Conservation (phyloP, 73 alveolate genomes). For the Effrenium voratum region DNA sequence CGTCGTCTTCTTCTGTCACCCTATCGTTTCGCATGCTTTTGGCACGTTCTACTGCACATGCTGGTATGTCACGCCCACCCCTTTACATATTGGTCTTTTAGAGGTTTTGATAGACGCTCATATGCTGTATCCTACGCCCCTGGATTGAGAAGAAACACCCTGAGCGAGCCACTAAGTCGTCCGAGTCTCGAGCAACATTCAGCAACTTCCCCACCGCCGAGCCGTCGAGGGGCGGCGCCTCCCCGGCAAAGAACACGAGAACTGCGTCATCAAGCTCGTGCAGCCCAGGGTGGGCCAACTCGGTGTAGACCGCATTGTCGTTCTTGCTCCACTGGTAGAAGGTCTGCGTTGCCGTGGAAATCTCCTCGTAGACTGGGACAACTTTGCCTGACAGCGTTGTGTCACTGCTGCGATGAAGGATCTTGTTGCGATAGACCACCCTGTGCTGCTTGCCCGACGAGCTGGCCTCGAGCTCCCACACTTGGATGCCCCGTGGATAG, state of each 20-base stretch:
- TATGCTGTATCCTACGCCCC: too few species aligned
- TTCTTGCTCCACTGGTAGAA: slow-evolving; percentile 92
- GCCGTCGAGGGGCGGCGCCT: slow-evolving; percentile 70
- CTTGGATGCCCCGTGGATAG: neutral
- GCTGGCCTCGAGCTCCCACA: slow-evolving; percentile 20
- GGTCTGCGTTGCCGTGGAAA: slow-evolving; percentile 39
- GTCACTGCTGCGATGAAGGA: slow-evolving; percentile 13
- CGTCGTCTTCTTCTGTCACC: too few species aligned
- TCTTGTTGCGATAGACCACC: slow-evolving; percentile 53
- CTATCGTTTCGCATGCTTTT: too few species aligned
- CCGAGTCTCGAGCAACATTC: slow-evolving; percentile 88
- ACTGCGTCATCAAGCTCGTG: slow-evolving; percentile 28
- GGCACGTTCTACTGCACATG: too few species aligned
- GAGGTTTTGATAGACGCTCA: too few species aligned
- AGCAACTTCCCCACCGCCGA: slow-evolving; percentile 11
- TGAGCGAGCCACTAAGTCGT: too few species aligned
- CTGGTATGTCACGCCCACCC: too few species aligned
- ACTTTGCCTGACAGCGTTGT: slow-evolving; percentile 43
- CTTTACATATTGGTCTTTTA: too few species aligned
- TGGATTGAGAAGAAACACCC: too few species aligned
- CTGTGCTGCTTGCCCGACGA: slow-evolving; percentile 3
- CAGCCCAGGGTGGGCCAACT: slow-evolving; percentile 90
- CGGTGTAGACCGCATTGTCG: slow-evolving; percentile 82
- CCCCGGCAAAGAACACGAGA: slow-evolving; percentile 75
- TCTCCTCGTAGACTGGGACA: slow-evolving; percentile 31